Conservation (phyloP, 2,329 filamentous ascomycete species). For the Helotiales sp. region DNA sequence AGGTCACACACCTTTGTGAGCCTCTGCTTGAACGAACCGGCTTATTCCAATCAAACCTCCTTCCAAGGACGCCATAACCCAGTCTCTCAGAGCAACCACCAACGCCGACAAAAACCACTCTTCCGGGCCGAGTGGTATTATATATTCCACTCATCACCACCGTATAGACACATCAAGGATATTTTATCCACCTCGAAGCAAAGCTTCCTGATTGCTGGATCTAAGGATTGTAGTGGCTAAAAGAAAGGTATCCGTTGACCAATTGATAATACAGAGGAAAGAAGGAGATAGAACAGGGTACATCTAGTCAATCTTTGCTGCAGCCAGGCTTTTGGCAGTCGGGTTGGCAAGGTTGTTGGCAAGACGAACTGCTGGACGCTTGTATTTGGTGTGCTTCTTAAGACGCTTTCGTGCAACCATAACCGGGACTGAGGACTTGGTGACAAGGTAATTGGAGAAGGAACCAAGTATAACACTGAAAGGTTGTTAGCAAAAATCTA, state of each 20-base stretch:
- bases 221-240: background rate
- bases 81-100: background rate
- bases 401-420: constrained; percentile 96
- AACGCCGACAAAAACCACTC: background rate
- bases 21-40: background rate
- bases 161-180: background rate
- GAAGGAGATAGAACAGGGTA: background rate
- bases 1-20: background rate
- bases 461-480: constrained; percentile 86
- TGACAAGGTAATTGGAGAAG: constrained; percentile 96
- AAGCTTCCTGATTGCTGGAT: background rate
- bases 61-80: background rate
- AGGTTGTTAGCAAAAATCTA: constrained; percentile 1
- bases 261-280: background rate
- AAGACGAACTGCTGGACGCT: constrained; percentile 67
- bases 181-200: background rate
- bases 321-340: constrained; percentile 12
- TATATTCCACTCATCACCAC: background rate
- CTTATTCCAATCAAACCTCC: background rate
- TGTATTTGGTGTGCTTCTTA: constrained; percentile 82
- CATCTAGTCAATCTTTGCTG: constrained; percentile 20
- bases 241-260: background rate
- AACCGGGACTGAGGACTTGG: constrained; percentile 93
- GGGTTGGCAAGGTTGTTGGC: constrained; percentile 81
- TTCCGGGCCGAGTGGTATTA: background rate